Base-by-base conservation (phyloP, 768 basidiomycete genomes). In the Tricholoma sp. region DNA sequence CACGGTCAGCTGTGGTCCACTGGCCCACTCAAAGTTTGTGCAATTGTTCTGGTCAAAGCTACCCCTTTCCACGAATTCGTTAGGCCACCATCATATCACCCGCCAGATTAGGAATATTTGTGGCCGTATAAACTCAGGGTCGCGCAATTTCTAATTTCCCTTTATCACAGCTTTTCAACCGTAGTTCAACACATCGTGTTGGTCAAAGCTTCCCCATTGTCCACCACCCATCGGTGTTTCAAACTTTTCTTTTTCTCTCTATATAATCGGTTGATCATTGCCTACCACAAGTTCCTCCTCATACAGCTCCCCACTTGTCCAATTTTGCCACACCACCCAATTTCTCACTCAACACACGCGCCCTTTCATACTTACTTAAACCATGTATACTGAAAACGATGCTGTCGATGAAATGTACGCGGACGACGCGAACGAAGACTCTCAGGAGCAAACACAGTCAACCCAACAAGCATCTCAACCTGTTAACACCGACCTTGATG, bases 391-490 rank as follows among this genome's bases (percentile, higher is more conserved):
- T 43, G 53, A 41, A n/a, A 52, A 52, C 50, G 61, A 62, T 14
- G 52, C 55, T 11, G 35, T 59, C 50, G 61, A 62, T 21, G 55
- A 55, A 21, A 55, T 59, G 56, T 53, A 58, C 43, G 59, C 49
- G 21, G 63, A 69, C 39, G 70, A 74, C 21, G 64, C 65, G 34
- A 68, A 70, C 46, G 72, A 72, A 9, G 66, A 67, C 37, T 60
- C 64, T 12, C 73, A 75, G 52, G 67, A 72, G 22, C 75, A 75
- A 62, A 79, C 77, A 0, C 79, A 80, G 61, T 76, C 75, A 6
- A 77, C 77, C 5, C 79, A 80, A 58, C 72, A 73, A 59, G 71
- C 71, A 1, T 76, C 77, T 19, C 78, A 79, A 53, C 66, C 67
- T 18, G 59, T 64, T 27, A 60, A 63, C 18, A 57, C 62, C 37